These are phyloP conservation scores for Prinsepia uniflora DNA, from an alignment of 306 rosid genomes.

Conservation along the genomic window DNA sequence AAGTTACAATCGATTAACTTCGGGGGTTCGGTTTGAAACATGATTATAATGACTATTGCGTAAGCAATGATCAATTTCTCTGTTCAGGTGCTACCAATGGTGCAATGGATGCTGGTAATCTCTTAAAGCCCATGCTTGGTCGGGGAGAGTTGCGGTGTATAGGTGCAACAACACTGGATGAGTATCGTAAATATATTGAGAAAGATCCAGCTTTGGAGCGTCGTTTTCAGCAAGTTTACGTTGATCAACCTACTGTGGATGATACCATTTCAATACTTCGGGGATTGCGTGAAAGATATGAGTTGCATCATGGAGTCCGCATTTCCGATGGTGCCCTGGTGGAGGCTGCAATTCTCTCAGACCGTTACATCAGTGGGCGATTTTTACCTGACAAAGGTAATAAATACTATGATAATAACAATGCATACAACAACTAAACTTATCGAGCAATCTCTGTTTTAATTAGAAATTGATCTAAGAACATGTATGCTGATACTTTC, in stretches of 20 bases:
- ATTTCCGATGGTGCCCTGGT: constrained; percentile 96
- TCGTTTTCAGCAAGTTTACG: constrained; percentile 97
- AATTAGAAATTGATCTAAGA: background rate
- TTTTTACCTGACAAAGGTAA: constrained; percentile 98
- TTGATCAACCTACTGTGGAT: constrained; percentile 90
- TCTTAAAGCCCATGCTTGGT: constrained; percentile 99
- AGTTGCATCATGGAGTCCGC: constrained; percentile 98
- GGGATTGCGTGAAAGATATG: constrained; percentile 95
- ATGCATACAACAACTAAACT: background rate
- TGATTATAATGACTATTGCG: constrained; percentile 17
- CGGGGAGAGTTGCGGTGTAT: constrained; percentile 96
- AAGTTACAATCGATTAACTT: background rate
- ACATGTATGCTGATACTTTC: background rate
- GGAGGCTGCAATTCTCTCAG: constrained; percentile 94
- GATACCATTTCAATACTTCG: constrained; percentile 84
- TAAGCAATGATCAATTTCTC: constrained; percentile 16
- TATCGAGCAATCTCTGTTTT: background rate
- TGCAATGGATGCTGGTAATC: constrained; percentile 99
- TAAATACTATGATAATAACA: background rate
- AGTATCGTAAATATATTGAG: constrained; percentile 92
- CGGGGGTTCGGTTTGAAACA: background rate
- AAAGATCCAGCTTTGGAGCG: constrained; percentile 98
- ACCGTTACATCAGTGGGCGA: constrained; percentile 95
- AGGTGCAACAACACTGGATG: constrained; percentile 95
- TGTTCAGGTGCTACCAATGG: constrained; percentile 90